Percentiles rank a stretch among this genome's conserved stretches.
Conservation (phyloP, 164 flowering plant genomes). For the Vitis amurensis region DNA sequence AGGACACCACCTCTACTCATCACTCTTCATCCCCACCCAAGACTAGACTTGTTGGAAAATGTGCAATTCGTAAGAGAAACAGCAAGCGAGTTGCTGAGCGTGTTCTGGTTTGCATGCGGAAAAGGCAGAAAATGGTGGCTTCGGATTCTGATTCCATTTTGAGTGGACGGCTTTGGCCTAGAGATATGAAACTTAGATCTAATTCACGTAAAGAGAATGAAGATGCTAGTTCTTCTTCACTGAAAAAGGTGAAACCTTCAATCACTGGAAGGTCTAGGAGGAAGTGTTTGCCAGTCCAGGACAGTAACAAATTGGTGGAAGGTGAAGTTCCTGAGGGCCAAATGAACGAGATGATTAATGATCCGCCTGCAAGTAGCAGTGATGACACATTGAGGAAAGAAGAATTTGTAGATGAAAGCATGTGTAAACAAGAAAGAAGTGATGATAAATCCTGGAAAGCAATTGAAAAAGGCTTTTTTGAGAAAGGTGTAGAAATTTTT, state of each 20-base stretch:
- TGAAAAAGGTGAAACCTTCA: slow-evolving; percentile 49
- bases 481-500: slow-evolving; percentile 90
- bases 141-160: slow-evolving; percentile 75
- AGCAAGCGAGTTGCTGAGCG: slow-evolving; percentile 82
- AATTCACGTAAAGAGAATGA: slow-evolving; percentile 57
- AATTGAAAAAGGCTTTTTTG: slow-evolving; percentile 76
- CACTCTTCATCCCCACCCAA: slow-evolving; percentile 45
- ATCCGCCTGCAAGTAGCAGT: slow-evolving; percentile 28
- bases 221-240: slow-evolving; percentile 61
- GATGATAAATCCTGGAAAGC: slow-evolving; percentile 70
- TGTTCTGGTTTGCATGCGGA: slow-evolving; percentile 56
- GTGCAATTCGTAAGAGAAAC: slow-evolving; percentile 53
- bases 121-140: slow-evolving; percentile 59
- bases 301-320: slow-evolving; percentile 21
- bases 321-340: slow-evolving; percentile 30
- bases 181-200: slow-evolving; percentile 60
- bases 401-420: slow-evolving; percentile 67
- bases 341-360: slow-evolving; percentile 34
- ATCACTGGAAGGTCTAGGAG: slow-evolving; percentile 46
- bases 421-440: slow-evolving; percentile 42
- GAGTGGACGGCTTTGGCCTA: slow-evolving; percentile 42
- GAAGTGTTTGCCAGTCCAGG: slow-evolving; percentile 36
- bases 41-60: slow-evolving; percentile 43
- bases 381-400: slow-evolving; percentile 53
- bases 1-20: slow-evolving; percentile 31